Evolutionary conservation across 202 grass and related monocot genomes (phyloP).

Genomic region (Saccharum hybrid): DNA sequence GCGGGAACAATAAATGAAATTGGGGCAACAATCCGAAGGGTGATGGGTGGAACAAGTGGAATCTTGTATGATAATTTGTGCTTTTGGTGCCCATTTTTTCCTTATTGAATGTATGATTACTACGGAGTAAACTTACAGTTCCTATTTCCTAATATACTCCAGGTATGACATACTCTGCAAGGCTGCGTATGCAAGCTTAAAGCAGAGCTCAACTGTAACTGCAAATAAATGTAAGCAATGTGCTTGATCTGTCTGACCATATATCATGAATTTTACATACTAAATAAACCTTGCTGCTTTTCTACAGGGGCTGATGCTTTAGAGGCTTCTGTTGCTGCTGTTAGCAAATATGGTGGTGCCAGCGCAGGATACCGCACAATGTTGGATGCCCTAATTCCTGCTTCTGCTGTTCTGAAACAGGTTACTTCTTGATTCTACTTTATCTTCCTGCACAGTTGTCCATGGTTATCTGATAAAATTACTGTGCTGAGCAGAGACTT

Average conservation of each 20-base stretch:
- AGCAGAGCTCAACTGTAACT: slow-evolving; percentile 64
- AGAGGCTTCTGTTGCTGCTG: slow-evolving; percentile 78
- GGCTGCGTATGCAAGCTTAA: slow-evolving; percentile 93
- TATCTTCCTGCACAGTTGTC: slow-evolving; percentile 8
- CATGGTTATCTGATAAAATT: slow-evolving; percentile 39
- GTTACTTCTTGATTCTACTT: slow-evolving; percentile 38
- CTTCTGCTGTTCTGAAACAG: slow-evolving; percentile 76
- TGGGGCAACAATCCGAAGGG: slow-evolving; percentile 71
- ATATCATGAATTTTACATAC: slow-evolving; percentile 26
- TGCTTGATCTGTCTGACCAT: slow-evolving; percentile 9
- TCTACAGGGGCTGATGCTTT: slow-evolving; percentile 83
- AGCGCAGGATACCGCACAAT: slow-evolving; percentile 85
- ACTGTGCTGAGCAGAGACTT: slow-evolving; percentile 63
- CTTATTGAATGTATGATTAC: slow-evolving; percentile 35
- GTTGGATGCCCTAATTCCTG: slow-evolving; percentile 99
- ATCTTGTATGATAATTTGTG: slow-evolving; percentile 75
- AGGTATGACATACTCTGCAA: slow-evolving; percentile 99
- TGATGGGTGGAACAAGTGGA: slow-evolving; percentile 99
- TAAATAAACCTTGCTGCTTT: slow-evolving; percentile 30
- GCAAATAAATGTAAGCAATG: slow-evolving; percentile 80
- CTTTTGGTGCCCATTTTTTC: slow-evolving; percentile 8
- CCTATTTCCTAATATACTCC: slow-evolving; percentile 37
- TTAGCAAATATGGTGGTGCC: slow-evolving; percentile 98
- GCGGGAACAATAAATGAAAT: slow-evolving; percentile 97
- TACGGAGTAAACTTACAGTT: slow-evolving; percentile 28